Base-by-base conservation (phyloP, 345 rosid species). In the Euphorbia lathyris region DNA sequence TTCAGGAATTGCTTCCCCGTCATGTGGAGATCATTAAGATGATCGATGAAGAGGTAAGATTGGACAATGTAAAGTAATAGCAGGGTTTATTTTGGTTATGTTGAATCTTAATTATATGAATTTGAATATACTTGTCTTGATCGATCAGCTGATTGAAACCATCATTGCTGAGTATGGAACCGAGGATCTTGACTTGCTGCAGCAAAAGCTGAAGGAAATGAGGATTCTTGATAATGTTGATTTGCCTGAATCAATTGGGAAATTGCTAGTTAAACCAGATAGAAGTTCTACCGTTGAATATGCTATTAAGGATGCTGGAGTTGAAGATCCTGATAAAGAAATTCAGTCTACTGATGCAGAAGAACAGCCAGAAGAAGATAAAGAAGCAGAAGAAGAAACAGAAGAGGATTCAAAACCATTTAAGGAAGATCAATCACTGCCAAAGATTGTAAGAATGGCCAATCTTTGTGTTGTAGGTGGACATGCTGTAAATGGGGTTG, bases 401-500 rank as follows among this genome's bases (percentile, higher is more conserved):
- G 76, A 73, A 52, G 65, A 66, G 65, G 71, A 62, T 11, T 50
- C 50, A 32, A 51, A 53, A 58, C 6, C 43, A 9, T 74, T 72
- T 70, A 77, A 81, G 50, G 79, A 77, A 56, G 78, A 79, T 62
- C 80, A 76, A 34, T 61, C 50, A 50, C 75, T 23, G 56, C 87
- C 81, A 43, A 79, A 78, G 84, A 50, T 76, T 36, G 83, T 83
- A 12, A 66, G 73, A 14, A 83, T 85, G 86, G 86, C 85, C n/a
- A 81, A 83, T 76, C 87, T 87, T 0, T 86, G 88, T 65, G 84
- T 87, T 71, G 87, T 74, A 14, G 86, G 88, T 57, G 88, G 92
- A 64, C 83, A 76, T 83, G 86, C 91, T 16, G 91, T 90, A n/a
- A 90, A 90, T 73, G 96, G 93, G 34, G 96, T 86, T 53, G 96